A percentile compares a stretch with the other conserved stretches of the same genome.
These are phyloP conservation scores for Mycena maculata DNA, from an alignment of 768 basidiomycete genomes.

Conservation along the genomic window DNA sequence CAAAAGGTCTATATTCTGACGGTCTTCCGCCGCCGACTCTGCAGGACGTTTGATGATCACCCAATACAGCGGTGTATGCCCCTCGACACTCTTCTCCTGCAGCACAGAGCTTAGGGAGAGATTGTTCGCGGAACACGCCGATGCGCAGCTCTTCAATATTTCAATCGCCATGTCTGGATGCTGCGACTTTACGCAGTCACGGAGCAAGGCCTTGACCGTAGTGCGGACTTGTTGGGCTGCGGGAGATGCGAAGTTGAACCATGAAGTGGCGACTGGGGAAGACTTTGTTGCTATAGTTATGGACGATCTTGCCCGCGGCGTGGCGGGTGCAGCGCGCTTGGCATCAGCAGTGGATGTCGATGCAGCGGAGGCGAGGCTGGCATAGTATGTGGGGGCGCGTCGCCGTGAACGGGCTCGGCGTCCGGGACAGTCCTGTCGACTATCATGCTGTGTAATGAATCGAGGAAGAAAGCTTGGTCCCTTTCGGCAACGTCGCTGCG, in stretches of 20 bases:
- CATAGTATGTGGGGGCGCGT: slow-evolving; percentile 15
- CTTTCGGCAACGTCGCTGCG: too few species aligned
- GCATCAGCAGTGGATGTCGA: neutral
- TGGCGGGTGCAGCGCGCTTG: neutral
- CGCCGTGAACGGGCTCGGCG: neutral
- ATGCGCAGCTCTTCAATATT: slow-evolving; percentile 59
- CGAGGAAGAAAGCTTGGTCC: neutral
- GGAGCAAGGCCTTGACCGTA: slow-evolving; percentile 41
- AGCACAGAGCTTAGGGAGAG: slow-evolving; percentile 56
- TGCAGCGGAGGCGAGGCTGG: neutral
- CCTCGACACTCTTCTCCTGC: slow-evolving; percentile 59
- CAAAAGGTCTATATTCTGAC: slow-evolving; percentile 13
- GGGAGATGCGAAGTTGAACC: slow-evolving; percentile 8
- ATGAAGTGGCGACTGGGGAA: neutral
- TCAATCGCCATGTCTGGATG: slow-evolving; percentile 28
- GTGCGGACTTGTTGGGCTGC: slow-evolving; percentile 1
- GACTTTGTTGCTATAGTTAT: neutral
- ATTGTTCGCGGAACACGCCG: slow-evolving; percentile 54
- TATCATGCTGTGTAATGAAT: too few species aligned
- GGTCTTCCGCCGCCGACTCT: slow-evolving; percentile 6
- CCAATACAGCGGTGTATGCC: slow-evolving; percentile 64
- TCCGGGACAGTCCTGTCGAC: neutral
- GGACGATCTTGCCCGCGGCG: neutral
- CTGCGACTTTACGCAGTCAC: slow-evolving; percentile 49
- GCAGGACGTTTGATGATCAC: slow-evolving; percentile 41